Base-by-base conservation (phyloP, 139 green algal genomes). In the Chlamydomonas incerta region DNA sequence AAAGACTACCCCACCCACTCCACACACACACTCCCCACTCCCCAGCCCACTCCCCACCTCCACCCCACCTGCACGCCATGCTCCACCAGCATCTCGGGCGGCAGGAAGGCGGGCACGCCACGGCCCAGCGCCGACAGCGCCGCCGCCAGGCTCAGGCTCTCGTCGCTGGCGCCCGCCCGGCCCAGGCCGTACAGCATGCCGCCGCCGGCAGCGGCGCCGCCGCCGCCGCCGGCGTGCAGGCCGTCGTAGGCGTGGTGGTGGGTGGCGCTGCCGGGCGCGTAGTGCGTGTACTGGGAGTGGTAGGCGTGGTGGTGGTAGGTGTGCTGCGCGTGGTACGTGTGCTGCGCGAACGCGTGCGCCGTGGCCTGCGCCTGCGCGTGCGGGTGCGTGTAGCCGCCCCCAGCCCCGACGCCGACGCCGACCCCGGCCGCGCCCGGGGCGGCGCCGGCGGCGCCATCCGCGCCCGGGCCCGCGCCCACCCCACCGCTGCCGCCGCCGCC, bases 121-220 rank as follows among this genome's bases (percentile, higher is more conserved):
- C 79, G 79, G 0, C 79, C 79, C 46, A 85, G n/a, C n/a, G 79
- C 79, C 65, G 79, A 75, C n/a, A 85, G 63, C 41, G 79, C 79
- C 50, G 65, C 79, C 47, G 79, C 79, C 79, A 85, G 50, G 79
- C 79, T 85, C 31, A 29, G 31, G 65, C 65, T 69, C 79, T 85
- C 79, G 23, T 85, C 77, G 35, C 29, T 35, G 4, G 10, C 18
- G 41, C 41, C 41, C 2, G 41, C 34, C 3, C 63, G 63, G 13
- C 63, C 47, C 8, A 74, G 4, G 20, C 65, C 63, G 41, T 67
- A 74, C 63, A 84, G 65, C 35, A 23, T 60, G 55, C 55, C 55
- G 20, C 18, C 55, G 55, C 63, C 46, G 18, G 41, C 63, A 6
- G 23, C 37, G 5, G 14, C 41, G 77, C 77, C 63, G 21, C 5